These are phyloP conservation scores for Combretum micranthum DNA, from an alignment of 345 rosid genomes.

Conservation along the genomic window DNA sequence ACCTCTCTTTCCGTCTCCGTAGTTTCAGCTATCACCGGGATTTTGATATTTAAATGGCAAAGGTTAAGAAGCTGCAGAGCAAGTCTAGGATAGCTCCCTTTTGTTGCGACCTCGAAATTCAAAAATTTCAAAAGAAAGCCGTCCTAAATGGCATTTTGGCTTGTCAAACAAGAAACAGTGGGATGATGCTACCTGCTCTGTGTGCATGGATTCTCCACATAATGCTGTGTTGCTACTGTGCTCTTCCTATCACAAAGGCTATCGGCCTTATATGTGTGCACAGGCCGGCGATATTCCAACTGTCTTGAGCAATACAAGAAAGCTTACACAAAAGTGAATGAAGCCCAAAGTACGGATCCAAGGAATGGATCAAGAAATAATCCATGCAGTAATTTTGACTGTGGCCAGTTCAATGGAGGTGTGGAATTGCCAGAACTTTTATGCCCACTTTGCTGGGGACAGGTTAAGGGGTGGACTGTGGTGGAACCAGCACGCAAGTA, in stretches of 20 bases:
- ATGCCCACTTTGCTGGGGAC: slow-evolving; percentile 85
- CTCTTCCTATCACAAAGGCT: slow-evolving; percentile 78
- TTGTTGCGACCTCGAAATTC: slow-evolving; percentile 28
- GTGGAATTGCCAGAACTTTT: slow-evolving; percentile 55
- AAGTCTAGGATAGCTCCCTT: slow-evolving; percentile 24
- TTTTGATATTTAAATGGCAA: slow-evolving; percentile 37
- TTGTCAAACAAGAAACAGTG: slow-evolving; percentile 49
- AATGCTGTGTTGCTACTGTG: slow-evolving; percentile 80
- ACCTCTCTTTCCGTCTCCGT: too few species aligned
- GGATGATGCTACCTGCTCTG: slow-evolving; percentile 59
- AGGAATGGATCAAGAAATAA: slow-evolving; percentile 12
- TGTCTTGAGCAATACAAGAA: slow-evolving; percentile 84
- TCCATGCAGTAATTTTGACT: slow-evolving; percentile 17
- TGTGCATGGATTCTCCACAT: slow-evolving; percentile 82
- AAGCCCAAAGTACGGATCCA: slow-evolving; percentile 21
- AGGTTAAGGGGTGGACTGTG: slow-evolving; percentile 90
- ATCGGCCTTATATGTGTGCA: slow-evolving; percentile 96
- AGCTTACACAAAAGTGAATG: slow-evolving; percentile 46
- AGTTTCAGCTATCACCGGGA: neutral
- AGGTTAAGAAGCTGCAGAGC: slow-evolving; percentile 30
- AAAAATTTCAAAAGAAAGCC: slow-evolving; percentile 25
- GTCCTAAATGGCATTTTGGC: slow-evolving; percentile 21
- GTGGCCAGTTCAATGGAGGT: slow-evolving; percentile 20
- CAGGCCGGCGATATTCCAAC: slow-evolving; percentile 71
- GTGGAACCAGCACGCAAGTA: slow-evolving; percentile 65